Evolutionary conservation across 257 asterid genomes (phyloP), one percentile per base, ranked within the genome.

Genomic region (Linaria vulgaris): DNA sequence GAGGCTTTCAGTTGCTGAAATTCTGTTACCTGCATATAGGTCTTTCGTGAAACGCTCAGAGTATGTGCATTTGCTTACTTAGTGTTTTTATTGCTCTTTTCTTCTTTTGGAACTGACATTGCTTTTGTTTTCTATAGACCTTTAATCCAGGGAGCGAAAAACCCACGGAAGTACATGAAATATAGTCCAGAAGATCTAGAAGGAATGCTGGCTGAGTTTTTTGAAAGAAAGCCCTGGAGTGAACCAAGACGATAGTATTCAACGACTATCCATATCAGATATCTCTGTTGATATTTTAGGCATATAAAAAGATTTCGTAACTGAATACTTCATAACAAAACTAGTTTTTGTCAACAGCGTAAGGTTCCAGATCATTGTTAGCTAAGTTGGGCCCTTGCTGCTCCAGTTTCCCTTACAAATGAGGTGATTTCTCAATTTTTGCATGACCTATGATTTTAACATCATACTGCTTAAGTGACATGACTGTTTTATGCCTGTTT

Each of bases 1-100:
- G 80, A 82, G 97, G 82, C 88, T 90, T 4, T 96, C 99, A 0
- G 99, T 94, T 52, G 99, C 99, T 23, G 99, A 94, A 78, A 97
- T 94, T 78, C 81, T 94, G 13, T 77, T 94, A 68, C 97, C 99
- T 55, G 99, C 99, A 0, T 94, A 80, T 63, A 78, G 97, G 69
- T 94, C 99, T 64, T 94, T 94, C 79, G 49, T 76, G 13, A 80
- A 81, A 68, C 96, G 96, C 49, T 90, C 78, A 25, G 95, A 95
- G 99, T 94, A 82, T 11, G 85, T 64, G n/a, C n/a, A 54, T 66
- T 21, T 48, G 34, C 9, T 8, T 5, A 38, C 3, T 44, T 61
- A 19, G 5, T 7, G 24, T 13, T 44, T 45, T 12, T 4, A 41
- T 9, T 9, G 34, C 17, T 0, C 6, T 12, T 43, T 31, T 9